phyloP scores from a whole-genome alignment of 768 basidiomycete species.

The Hortiboletus campestris region DNA sequence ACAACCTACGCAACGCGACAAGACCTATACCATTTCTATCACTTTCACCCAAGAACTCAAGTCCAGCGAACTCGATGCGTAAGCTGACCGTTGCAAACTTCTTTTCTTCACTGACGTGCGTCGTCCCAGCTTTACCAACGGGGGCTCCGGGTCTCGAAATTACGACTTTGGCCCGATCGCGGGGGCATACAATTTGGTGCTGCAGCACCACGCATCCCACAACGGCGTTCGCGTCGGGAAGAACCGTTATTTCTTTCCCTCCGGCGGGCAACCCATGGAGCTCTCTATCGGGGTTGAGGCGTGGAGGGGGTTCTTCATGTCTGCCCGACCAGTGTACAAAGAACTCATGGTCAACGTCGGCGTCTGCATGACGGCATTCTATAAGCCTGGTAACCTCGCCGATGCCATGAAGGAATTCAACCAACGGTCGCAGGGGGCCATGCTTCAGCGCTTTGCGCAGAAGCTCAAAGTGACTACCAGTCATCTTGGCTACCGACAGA shows the following conservation, averaged over 20 bases:
- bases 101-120: not conserved
- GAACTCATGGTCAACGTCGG: conserved; percentile 55
- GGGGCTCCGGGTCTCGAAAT: conserved; percentile 33
- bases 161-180: conserved; percentile 44
- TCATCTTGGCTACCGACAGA: conserved; percentile 53
- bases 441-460: conserved; percentile 48
- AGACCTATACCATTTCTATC: conserved; percentile 40
- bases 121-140: conserved; percentile 38
- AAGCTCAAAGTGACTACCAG: conserved; percentile 56
- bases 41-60: conserved; percentile 31
- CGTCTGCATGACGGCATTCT: conserved; percentile 53
- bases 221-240: conserved; percentile 47
- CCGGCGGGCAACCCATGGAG: conserved; percentile 18
- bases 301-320: conserved; percentile 50
- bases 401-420: conserved; percentile 53
- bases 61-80: conserved; percentile 32
- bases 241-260: conserved; percentile 52
- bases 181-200: conserved; percentile 46
- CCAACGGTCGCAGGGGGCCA: conserved; percentile 37
- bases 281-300: conserved; percentile 44
- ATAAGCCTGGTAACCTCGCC: conserved; percentile 60
- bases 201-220: conserved; percentile 42
- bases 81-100: conserved; percentile 7
- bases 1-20: conserved; percentile 29
- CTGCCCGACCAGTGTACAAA: conserved; percentile 47